Percentiles rank a stretch among this genome's conserved stretches.
phyloP scores from a whole-genome alignment of 441 rosid species.

The Croton setiger region DNA sequence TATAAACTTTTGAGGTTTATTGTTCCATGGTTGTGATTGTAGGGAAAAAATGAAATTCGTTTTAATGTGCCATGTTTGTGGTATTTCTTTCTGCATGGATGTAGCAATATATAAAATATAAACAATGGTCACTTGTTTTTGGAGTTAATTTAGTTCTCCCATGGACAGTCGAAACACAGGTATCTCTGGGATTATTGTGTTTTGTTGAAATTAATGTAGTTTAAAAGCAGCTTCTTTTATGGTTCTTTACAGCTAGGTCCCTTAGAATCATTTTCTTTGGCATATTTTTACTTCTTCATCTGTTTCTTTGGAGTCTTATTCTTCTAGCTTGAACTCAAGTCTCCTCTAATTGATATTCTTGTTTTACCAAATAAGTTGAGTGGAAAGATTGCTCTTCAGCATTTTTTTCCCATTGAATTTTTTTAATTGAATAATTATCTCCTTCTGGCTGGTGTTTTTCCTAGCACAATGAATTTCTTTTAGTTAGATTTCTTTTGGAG shows the following conservation, averaged over 20 bases:
- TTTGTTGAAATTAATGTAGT: neutral
- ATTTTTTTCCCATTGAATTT: neutral
- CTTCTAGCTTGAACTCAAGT: neutral
- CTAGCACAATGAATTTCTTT: neutral
- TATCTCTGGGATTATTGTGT: neutral
- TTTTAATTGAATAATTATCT: neutral
- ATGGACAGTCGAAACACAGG: neutral
- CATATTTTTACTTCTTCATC: neutral
- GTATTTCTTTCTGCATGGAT: neutral
- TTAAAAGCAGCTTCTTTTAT: neutral
- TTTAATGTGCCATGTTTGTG: neutral
- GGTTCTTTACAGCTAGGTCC: neutral
- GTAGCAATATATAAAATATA: neutral
- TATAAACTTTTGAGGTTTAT: neutral
- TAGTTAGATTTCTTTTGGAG: neutral
- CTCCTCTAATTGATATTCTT: neutral
- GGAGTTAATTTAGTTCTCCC: neutral
- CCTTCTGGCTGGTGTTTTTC: neutral
- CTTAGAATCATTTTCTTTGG: neutral
- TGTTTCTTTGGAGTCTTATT: neutral
- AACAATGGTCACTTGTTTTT: neutral
- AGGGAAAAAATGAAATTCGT: neutral
- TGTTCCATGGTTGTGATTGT: neutral
- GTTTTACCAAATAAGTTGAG: neutral
- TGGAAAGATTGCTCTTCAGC: neutral